Evolutionary conservation across 2,329 filamentous ascomycete genomes (phyloP), one percentile per base, ranked within the genome.

Genomic region (Grosmannia serpens): DNA sequence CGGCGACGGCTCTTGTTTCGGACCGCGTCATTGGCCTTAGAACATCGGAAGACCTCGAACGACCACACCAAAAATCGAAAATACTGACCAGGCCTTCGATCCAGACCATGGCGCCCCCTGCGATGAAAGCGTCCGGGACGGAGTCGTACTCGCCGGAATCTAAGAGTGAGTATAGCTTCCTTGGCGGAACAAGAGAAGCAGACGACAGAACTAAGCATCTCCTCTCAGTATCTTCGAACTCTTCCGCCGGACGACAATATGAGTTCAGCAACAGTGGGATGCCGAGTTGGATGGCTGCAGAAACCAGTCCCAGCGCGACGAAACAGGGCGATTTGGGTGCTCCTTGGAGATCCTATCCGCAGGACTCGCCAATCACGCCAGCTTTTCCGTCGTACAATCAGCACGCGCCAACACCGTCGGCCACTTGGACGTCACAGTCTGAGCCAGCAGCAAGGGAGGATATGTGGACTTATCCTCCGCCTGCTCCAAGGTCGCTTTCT

Each of bases 301-400:
- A 78, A 3, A 65, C 71, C 20, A 71, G 68, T 46, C 68, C 73
- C 15, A 70, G 66, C 60, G 65, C 72, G n/a, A 70, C 75, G 15
- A 78, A 77, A 59, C 66, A 74, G 10, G 69, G 69, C 46, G 75
- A 77, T 29, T 62, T 76, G 60, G 74, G 70, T 59, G 62, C 71
- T 11, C 70, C 72, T 15, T 84, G 80, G 81, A 71, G 75, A 60
- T 67, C 73, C 8, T 81, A 77, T 63, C 67, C 77, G 11, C 71
- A 77, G 49, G 78, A 79, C 47, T 76, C 79, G 9, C 74, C 79
- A 11, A 70, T 81, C 38, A 76, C 75, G 4, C 71, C 77, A 0
- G 75, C 75, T 3, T 79, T 77, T 60, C 76, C 78, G 6, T 73
- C 77, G 1, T 82, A 79, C 64, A 70, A 73, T 7, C 71, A 74